These are phyloP conservation scores for Lipomyces spencermartinsiae DNA, from an alignment of 805 yeast genomes.

Conservation along the genomic window DNA sequence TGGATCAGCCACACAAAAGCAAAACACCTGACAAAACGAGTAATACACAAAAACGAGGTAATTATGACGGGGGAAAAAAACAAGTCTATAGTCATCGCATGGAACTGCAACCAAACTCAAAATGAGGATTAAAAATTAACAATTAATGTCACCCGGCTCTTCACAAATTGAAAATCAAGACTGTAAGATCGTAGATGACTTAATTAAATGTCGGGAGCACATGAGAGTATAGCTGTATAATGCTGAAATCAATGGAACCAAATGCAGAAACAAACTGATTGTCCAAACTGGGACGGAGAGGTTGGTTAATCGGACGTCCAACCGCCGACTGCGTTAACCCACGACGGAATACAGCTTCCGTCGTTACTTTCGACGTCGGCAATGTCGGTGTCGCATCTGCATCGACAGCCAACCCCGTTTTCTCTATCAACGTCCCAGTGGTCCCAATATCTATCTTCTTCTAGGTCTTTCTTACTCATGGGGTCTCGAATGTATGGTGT, in stretches of 20 bases:
- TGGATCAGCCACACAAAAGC: not conserved
- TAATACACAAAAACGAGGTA: not conserved
- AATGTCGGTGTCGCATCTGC: conserved; percentile 69
- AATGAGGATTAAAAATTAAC: not conserved
- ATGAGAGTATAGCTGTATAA: not conserved
- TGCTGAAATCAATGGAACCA: not conserved
- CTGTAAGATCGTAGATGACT: not conserved
- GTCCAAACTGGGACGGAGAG: not conserved
- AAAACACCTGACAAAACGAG: conserved; percentile 1
- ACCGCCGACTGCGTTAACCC: conserved; percentile 47
- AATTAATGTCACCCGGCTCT: not conserved
- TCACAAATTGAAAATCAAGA: not conserved
- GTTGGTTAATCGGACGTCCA: conserved; percentile 36
- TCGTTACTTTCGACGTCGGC: conserved; percentile 46
- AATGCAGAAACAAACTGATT: not conserved
- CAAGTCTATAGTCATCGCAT: not conserved
- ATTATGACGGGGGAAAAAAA: not conserved
- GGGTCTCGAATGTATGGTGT: conserved; percentile 48
- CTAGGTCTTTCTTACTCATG: conserved; percentile 44
- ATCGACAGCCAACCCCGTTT: conserved; percentile 81
- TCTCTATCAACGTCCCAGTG: conserved; percentile 48
- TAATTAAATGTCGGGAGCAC: not conserved
- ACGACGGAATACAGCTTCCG: conserved; percentile 45
- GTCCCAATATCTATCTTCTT: conserved; percentile 51
- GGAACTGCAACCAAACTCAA: not conserved